Percentiles rank a stretch among this genome's conserved stretches.
Conservation (phyloP, 768 basidiomycete species). For the Podaxis rugospora region DNA sequence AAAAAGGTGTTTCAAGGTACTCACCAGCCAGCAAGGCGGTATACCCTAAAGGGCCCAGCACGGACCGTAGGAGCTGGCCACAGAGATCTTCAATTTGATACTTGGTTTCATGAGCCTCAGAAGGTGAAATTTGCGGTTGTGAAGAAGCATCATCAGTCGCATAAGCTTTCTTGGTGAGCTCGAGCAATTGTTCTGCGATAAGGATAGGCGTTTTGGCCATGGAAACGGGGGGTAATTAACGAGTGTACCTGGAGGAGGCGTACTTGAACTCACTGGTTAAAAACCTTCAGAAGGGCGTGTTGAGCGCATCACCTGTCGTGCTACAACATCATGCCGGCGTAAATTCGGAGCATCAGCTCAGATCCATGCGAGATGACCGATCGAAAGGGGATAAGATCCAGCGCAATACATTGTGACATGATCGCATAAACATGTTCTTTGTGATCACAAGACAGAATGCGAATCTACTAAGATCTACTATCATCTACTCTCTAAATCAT, state of each 20-base stretch:
- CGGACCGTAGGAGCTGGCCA: not conserved
- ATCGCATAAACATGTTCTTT: no score
- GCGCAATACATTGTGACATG: no score
- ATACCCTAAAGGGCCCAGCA: slow-evolving; percentile 1
- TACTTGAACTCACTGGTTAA: no score
- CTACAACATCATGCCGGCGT: no score
- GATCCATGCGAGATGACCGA: not conserved
- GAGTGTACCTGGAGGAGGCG: no score
- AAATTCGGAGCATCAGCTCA: not conserved
- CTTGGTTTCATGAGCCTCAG: not conserved
- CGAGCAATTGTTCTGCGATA: not conserved
- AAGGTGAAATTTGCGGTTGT: not conserved
- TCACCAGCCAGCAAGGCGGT: slow-evolving; percentile 4
- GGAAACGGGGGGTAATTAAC: no score
- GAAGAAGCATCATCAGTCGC: not conserved
- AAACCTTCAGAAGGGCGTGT: no score
- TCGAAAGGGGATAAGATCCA: no score
- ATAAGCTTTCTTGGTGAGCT: not conserved
- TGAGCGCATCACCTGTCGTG: no score
- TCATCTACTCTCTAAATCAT: not conserved
- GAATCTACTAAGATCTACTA: not conserved
- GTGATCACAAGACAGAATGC: not conserved
- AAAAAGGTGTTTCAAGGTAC: not conserved
- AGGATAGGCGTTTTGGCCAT: not conserved
- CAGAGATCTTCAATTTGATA: slow-evolving; percentile 6